Conservation (phyloP, 139 green algal species). For the Picochlorum sp. region DNA sequence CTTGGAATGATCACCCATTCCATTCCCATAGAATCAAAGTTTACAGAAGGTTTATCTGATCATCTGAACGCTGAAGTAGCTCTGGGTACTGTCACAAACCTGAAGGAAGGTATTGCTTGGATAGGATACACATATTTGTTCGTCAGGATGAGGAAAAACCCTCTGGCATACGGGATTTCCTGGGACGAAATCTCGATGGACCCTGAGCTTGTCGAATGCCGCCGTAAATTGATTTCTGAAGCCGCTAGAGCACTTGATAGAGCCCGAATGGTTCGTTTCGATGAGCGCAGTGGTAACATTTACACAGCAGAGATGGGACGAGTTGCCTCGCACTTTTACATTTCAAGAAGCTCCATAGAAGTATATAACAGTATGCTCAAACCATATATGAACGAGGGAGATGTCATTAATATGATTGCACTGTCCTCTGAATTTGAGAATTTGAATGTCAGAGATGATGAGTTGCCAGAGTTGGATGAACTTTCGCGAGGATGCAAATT, state of each 20-base stretch:
- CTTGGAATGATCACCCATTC: conserved; percentile 85
- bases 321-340: conserved; percentile 91
- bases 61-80: conserved; percentile 96
- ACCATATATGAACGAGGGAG: conserved; percentile 66
- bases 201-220: conserved; percentile 48
- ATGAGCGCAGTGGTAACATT: conserved; percentile 78
- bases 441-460: conserved; percentile 90
- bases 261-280: conserved; percentile 86
- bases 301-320: conserved; percentile 90
- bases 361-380: conserved; percentile 80
- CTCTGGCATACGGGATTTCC: conserved; percentile 83
- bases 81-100: conserved; percentile 83
- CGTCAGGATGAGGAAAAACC: conserved; percentile 83
- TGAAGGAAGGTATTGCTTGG: conserved; percentile 82
- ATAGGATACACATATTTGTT: conserved; percentile 95
- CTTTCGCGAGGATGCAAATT: conserved; percentile 54
- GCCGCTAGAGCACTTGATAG: conserved; percentile 58
- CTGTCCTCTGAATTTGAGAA: conserved; percentile 87
- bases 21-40: conserved; percentile 80
- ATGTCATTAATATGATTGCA: conserved; percentile 75
- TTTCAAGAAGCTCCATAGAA: conserved; percentile 66
- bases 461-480: conserved; percentile 83
- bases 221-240: conserved; percentile 54
- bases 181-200: conserved; percentile 79
- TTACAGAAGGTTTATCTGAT: conserved; percentile 69